Conservation (phyloP, 2,329 filamentous ascomycete genomes). For the Fusarium sp. region DNA sequence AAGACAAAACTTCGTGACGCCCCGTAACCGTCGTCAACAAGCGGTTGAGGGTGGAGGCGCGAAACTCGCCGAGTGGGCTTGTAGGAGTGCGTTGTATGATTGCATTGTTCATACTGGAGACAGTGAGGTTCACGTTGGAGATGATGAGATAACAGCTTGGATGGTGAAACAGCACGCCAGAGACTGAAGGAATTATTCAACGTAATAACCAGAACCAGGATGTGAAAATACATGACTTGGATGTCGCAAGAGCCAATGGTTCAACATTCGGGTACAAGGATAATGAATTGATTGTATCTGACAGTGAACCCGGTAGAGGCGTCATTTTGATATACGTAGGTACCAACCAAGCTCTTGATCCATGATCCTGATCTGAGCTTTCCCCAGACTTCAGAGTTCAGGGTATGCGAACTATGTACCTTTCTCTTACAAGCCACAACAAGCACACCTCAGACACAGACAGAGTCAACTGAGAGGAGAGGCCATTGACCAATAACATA, state of each 20-base stretch:
- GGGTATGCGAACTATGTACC: neutral
- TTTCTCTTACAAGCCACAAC: neutral
- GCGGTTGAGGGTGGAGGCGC: neutral
- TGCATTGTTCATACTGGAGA: neutral
- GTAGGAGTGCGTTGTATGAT: neutral
- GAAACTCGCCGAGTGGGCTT: slow-evolving; percentile 1
- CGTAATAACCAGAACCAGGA: neutral
- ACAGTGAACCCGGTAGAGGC: neutral
- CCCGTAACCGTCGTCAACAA: slow-evolving; percentile 23
- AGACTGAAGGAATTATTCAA: neutral
- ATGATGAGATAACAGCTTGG: slow-evolving; percentile 17
- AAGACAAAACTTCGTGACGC: slow-evolving; percentile 26
- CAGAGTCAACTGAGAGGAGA: neutral
- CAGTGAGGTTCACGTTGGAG: neutral
- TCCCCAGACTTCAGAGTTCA: slow-evolving; percentile 4
- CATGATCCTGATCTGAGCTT: slow-evolving; percentile 9
- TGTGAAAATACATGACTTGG: neutral
- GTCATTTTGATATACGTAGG: neutral
- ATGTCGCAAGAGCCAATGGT: neutral
- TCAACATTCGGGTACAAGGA: neutral
- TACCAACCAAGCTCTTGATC: neutral
- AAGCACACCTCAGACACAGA: neutral
- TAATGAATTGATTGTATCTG: neutral
- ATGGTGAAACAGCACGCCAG: slow-evolving; percentile 22
- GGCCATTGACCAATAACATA: neutral